These are phyloP conservation scores for Huntiella decipiens DNA, from an alignment of 2,329 filamentous ascomycete species.

Conservation along the genomic window DNA sequence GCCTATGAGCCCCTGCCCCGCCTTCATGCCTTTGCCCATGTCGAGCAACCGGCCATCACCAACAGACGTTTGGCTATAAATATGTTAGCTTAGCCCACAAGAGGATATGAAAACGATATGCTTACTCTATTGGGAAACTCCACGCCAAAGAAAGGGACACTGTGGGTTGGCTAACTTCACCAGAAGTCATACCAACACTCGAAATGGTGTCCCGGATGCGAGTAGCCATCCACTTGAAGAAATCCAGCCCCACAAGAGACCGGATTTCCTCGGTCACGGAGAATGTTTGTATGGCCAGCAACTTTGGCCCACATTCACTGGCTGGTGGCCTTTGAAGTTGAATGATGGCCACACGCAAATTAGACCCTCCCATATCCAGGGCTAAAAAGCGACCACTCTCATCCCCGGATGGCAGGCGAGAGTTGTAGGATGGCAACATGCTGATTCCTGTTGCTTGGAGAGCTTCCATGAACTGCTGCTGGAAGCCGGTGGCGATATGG, in stretches of 20 bases:
- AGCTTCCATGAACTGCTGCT: conserved; percentile 34
- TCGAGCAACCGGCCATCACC: conserved; percentile 36
- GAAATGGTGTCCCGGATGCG: conserved; percentile 38
- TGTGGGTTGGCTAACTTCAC: conserved; percentile 12
- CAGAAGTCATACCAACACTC: conserved; percentile 17
- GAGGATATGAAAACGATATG: conserved; percentile 10
- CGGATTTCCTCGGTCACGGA: conserved; percentile 37
- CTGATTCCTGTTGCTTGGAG: conserved; percentile 33
- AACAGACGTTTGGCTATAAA: conserved; percentile 40
- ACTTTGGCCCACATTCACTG: conserved; percentile 21
- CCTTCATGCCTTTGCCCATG: conserved; percentile 50
- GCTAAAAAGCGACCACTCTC: conserved; percentile 42
- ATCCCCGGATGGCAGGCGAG: conserved; percentile 39
- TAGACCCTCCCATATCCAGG: conserved; percentile 51
- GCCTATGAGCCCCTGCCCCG: conserved; percentile 36
- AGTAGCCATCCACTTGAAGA: conserved; percentile 51
- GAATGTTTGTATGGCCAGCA: conserved; percentile 21
- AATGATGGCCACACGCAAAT: conserved; percentile 44
- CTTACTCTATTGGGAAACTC: conserved; percentile 53
- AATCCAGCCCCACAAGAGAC: conserved; percentile 35
- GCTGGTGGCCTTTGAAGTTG: conserved; percentile 27
- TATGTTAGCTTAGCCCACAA: conserved; percentile 14
- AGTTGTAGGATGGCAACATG: conserved; percentile 49
- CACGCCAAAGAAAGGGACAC: conserved; percentile 44
- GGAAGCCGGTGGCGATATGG: conserved; percentile 29